Percentiles rank a stretch among this genome's conserved stretches.
phyloP scores from a whole-genome alignment of 495 filamentous ascomycete species.

The Penicillium coffeae region DNA sequence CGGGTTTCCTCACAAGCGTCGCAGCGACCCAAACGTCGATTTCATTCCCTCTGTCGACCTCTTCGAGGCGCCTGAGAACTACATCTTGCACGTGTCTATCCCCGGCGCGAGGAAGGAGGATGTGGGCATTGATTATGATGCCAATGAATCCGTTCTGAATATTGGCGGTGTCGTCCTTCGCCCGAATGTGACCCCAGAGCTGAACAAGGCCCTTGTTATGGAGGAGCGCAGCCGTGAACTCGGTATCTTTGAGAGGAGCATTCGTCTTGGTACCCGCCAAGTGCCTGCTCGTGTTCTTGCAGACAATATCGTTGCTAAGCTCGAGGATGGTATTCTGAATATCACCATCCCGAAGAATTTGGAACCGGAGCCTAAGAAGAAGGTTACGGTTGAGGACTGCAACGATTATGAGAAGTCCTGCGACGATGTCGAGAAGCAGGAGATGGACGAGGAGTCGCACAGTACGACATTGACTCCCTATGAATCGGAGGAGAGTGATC shows the following conservation, averaged over 20 bases:
- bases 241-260: conserved; percentile 68
- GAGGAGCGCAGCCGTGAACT: conserved; percentile 59
- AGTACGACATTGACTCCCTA: conserved; percentile 18
- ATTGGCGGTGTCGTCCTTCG: conserved; percentile 69
- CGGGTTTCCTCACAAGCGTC: conserved; percentile 16
- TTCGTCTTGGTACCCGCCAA: conserved; percentile 52
- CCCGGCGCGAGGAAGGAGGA: conserved; percentile 77
- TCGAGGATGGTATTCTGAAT: conserved; percentile 65
- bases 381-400: conserved; percentile 20
- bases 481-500: conserved; percentile 21
- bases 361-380: conserved; percentile 22
- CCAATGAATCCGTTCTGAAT: conserved; percentile 58
- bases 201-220: conserved; percentile 60
- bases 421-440: conserved; percentile 18
- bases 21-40: conserved; percentile 33
- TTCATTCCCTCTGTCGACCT: conserved; percentile 68
- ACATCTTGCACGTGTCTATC: conserved; percentile 66
- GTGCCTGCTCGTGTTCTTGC: conserved; percentile 60
- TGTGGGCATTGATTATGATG: conserved; percentile 70
- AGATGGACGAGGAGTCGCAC: conserved; percentile 14
- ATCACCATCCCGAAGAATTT: conserved; percentile 63
- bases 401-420: too few relatives aligned
- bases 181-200: conserved; percentile 62
- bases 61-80: conserved; percentile 62
- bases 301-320: conserved; percentile 64